Conservation (phyloP, 1,284 basidiomycete species). For the Tremellales sp. region DNA sequence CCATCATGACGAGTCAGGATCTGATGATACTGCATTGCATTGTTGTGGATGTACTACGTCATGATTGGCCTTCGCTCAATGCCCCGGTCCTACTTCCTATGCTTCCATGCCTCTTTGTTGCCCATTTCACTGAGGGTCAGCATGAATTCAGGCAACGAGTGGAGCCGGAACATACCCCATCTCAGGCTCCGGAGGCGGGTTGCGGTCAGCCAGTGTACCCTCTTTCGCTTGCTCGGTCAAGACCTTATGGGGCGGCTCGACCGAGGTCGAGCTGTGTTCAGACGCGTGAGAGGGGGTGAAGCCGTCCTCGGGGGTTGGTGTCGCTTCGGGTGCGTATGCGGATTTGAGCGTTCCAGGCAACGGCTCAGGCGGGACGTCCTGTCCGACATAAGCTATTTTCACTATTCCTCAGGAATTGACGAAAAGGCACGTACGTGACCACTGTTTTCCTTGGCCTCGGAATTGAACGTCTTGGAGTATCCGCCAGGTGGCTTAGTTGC, state of each 20-base stretch:
- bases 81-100: constrained; percentile 11
- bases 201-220: constrained; percentile 2
- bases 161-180: background rate
- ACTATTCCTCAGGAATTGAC: constrained; percentile 15
- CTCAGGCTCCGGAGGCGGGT: background rate
- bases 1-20: too few species aligned
- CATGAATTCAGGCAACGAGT: background rate
- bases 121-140: constrained; percentile 10
- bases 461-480: constrained; percentile 27
- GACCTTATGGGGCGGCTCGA: constrained; percentile 33
- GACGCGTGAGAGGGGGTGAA: constrained; percentile 24
- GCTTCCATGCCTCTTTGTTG: constrained; percentile 25
- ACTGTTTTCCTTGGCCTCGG: constrained; percentile 15
- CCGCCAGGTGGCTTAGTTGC: constrained; percentile 18
- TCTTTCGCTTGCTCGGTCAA: constrained; percentile 26
- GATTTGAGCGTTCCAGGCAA: constrained; percentile 24
- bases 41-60: too few species aligned
- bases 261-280: constrained; percentile 26
- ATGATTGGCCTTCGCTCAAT: background rate
- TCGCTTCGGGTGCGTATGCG: constrained; percentile 17
- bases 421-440: constrained; percentile 12
- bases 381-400: background rate
- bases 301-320: constrained; percentile 9
- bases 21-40: too few species aligned
- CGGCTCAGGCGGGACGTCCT: constrained; percentile 28